Base-by-base conservation (phyloP, 2,329 filamentous ascomycete species). In the Fusarium equiseti region DNA sequence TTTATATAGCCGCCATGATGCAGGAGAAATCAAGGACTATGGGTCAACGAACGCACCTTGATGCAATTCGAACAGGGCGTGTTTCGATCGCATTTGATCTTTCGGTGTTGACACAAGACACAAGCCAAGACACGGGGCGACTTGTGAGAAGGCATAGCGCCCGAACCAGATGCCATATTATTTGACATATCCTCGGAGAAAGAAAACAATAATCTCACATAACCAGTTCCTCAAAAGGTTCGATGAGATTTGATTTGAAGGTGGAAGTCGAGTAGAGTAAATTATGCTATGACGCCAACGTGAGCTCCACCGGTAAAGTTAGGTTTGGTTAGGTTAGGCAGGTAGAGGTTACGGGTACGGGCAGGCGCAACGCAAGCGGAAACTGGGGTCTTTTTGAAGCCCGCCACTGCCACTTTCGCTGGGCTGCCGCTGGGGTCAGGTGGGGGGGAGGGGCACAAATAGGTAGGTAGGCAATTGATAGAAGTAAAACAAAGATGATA, bases 21-120 rank as follows among this genome's bases (percentile, higher is more conserved):
- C 26, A 46, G 22, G n/a, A 26, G 32, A 22, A 26, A 40, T 22
- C 31, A 22, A 16, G 8, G 38, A 32, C 50, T 40, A 61, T 29
- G 31, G 16, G 45, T 42, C 27, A 73, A 51, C 29, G 24, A 53
- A 76, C 79, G 66, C 71, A 89, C 87, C 83, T 89, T 89, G 75
- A 86, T 79, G 71, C 87, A 89, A 71, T 89, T 89, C 62, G 87
- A 85, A 73, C 87, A 89, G 6, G 87, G 88, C 43, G 85, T 87
- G 44, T 83, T 84, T 65, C 87, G 83, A 73, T 89, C 87, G 78
- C 88, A 90, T 77, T 88, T 89, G 78, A 89, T 89, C 79, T 90
- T 89, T 73, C 88, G 84, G 74, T 87, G 85, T 75, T 89, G 87
- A 74, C 87, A 89, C 40, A 89, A 80, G 22, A 87, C 85, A 71